phyloP scores from a whole-genome alignment of 345 rosid genomes.

The Laguncularia racemosa region DNA sequence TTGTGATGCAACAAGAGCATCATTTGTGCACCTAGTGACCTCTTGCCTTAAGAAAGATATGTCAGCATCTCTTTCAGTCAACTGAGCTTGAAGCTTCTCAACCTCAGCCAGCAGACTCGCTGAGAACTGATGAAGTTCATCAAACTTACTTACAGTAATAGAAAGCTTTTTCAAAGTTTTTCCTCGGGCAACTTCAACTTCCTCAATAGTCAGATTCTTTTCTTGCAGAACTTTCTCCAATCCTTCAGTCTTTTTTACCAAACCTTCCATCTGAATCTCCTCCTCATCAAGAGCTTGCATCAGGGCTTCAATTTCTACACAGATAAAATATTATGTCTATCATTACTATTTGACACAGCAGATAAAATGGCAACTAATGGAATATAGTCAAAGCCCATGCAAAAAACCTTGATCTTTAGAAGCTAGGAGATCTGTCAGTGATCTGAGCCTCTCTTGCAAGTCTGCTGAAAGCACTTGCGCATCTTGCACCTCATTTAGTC shows the following conservation, averaged over 20 bases:
- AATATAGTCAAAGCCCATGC: conserved; percentile 10
- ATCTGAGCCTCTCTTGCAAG: conserved; percentile 47
- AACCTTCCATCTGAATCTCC: conserved; percentile 85
- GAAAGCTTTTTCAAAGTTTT: conserved; percentile 80
- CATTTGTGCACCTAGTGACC: conserved; percentile 90
- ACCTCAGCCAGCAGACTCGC: conserved; percentile 73
- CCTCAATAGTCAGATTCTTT: conserved; percentile 60
- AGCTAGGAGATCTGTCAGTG: conserved; percentile 39
- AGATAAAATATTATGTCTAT: conserved; percentile 5
- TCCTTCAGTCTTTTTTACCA: conserved; percentile 48
- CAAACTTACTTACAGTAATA: conserved; percentile 72
- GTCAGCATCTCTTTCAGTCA: conserved; percentile 84
- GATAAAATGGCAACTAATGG: conserved; percentile 5
- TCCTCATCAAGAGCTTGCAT: conserved; percentile 99
- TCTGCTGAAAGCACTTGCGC: conserved; percentile 37
- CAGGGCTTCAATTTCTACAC: conserved; percentile 78
- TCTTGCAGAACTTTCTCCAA: conserved; percentile 51
- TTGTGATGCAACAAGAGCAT: conserved; percentile 72
- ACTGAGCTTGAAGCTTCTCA: conserved; percentile 79
- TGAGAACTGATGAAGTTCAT: conserved; percentile 90
- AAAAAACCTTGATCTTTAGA: conserved; percentile 81
- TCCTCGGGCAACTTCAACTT: conserved; percentile 72
- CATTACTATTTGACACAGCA: conserved; percentile 1
- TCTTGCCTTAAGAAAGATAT: conserved; percentile 95
- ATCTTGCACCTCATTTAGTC: conserved; percentile 51